Conservation (phyloP, 371 early-diverging fungal species). For the Chytridium lagenaria region DNA sequence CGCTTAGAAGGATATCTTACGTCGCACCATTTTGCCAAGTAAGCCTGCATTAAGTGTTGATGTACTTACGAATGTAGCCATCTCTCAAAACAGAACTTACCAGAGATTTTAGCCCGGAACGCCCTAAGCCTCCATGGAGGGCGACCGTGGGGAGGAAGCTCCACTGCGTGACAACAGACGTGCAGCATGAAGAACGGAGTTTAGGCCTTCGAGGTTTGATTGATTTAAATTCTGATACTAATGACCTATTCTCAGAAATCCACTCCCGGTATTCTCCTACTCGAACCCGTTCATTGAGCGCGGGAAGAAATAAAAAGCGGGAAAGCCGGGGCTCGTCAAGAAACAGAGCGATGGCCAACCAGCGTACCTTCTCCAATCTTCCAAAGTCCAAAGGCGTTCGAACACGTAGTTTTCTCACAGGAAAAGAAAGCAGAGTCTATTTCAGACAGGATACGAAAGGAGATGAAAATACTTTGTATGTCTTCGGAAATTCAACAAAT, state of each 20-base stretch:
- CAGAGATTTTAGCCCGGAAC: too few species aligned
- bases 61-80: too few species aligned
- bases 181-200: too few species aligned
- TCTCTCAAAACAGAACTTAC: too few species aligned
- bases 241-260: not conserved
- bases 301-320: not conserved
- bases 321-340: not conserved
- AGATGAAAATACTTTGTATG: constrained; percentile 20
- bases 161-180: too few species aligned
- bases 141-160: not conserved
- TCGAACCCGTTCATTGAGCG: not conserved
- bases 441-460: constrained; percentile 22
- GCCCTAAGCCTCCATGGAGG: not conserved
- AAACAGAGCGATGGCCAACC: not conserved
- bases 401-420: not conserved
- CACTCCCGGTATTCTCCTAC: not conserved
- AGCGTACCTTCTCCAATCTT: constrained; percentile 32
- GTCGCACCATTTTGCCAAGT: not conserved
- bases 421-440: constrained; percentile 23
- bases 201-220: too few species aligned
- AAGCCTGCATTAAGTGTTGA: too few species aligned
- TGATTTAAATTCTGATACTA: too few species aligned
- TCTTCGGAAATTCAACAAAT: too few species aligned
- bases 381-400: constrained; percentile 12
- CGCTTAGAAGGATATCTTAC: constrained; percentile 1